These are phyloP conservation scores for Staphylotrichum longicolle DNA, from an alignment of 495 filamentous ascomycete species.

Conservation along the genomic window DNA sequence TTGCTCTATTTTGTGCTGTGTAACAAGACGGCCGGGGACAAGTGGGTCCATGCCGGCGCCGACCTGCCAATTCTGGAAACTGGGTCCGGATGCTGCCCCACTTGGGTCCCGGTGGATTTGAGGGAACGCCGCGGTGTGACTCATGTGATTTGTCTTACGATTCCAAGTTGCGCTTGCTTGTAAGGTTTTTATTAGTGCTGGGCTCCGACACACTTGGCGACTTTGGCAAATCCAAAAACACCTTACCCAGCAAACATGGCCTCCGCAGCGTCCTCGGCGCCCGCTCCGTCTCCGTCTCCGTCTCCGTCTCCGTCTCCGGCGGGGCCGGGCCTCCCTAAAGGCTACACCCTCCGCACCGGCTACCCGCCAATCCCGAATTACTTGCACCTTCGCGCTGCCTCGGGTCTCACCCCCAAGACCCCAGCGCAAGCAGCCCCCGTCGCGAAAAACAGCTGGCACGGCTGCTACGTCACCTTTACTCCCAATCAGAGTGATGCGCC, in stretches of 20 bases:
- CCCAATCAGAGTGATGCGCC: not conserved
- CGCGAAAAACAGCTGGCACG: slow-evolving; percentile 42
- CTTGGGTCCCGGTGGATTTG: not conserved
- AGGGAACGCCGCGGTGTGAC: too few relatives aligned
- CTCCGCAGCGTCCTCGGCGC: not conserved
- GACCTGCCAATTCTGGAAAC: slow-evolving; percentile 12
- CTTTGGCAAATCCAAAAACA: not conserved
- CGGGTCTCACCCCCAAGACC: slow-evolving; percentile 41
- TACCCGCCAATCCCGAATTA: slow-evolving; percentile 42
- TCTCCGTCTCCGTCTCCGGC: not conserved
- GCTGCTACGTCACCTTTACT: slow-evolving; percentile 41
- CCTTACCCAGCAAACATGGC: not conserved
- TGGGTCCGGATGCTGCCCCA: not conserved
- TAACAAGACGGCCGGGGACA: too few relatives aligned
- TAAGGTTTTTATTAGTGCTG: too few relatives aligned
- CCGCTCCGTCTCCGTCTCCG: not conserved
- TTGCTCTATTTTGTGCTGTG: too few relatives aligned
- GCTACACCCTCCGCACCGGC: slow-evolving; percentile 38
- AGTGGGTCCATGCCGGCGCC: slow-evolving; percentile 8
- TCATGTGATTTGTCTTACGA: too few relatives aligned
- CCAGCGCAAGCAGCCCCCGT: slow-evolving; percentile 39
- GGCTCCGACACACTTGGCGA: too few relatives aligned
- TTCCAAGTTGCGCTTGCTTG: too few relatives aligned
- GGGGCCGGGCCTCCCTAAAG: slow-evolving; percentile 28
- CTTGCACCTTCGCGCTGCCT: slow-evolving; percentile 37